phyloP scores from a whole-genome alignment of 257 asterid species.

The Jacaranda copaia region DNA sequence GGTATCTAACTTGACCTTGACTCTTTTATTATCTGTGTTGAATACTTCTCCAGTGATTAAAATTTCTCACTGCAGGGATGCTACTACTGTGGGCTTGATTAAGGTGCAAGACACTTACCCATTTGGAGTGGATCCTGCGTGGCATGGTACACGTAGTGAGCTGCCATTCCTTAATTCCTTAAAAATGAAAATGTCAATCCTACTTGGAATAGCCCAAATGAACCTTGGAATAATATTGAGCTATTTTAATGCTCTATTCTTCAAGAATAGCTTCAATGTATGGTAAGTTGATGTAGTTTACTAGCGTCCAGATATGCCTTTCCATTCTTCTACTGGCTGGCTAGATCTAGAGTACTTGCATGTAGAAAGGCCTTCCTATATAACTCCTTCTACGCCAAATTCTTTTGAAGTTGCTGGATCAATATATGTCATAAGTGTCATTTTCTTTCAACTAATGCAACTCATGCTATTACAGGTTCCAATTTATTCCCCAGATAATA shows the following conservation, averaged over 20 bases:
- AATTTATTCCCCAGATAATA: constrained; percentile 74
- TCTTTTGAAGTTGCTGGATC: constrained; percentile 47
- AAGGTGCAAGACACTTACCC: constrained; percentile 70
- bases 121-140: constrained; percentile 81
- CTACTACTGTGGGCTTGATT: constrained; percentile 72
- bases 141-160: constrained; percentile 86
- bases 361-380: neutral
- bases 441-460: constrained; percentile 21
- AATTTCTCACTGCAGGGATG: constrained; percentile 57
- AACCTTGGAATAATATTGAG: constrained; percentile 81
- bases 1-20: constrained; percentile 49
- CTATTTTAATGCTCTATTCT: constrained; percentile 69
- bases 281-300: constrained; percentile 53
- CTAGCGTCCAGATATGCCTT: neutral
- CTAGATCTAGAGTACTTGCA: neutral
- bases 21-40: constrained; percentile 25
- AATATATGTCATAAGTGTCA: constrained; percentile 40
- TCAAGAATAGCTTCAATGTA: constrained; percentile 58
- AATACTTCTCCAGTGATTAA: constrained; percentile 23
- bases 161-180: constrained; percentile 77
- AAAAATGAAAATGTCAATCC: constrained; percentile 87
- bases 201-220: constrained; percentile 84
- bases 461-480: constrained; percentile 64
- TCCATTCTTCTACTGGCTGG: neutral
- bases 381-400: constrained; percentile 55